A percentile compares a stretch with the other conserved stretches of the same genome.
Evolutionary conservation across 257 asterid genomes (phyloP).

Genomic region (Rubia yunnanensis): DNA sequence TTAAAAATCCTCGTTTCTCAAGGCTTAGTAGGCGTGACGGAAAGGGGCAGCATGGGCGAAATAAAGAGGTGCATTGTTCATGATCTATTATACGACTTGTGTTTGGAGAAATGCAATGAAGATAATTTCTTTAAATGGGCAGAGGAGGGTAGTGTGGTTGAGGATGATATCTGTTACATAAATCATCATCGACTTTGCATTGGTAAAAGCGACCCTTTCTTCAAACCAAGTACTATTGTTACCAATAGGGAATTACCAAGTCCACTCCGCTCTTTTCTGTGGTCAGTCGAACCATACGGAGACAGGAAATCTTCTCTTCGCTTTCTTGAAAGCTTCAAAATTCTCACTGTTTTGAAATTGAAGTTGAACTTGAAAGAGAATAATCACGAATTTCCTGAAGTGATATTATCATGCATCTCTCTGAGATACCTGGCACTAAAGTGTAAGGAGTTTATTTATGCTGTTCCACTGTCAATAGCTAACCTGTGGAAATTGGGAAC

Average conservation of each 20-base stretch:
- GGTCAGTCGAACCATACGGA: too few relatives aligned
- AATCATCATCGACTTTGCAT: not conserved
- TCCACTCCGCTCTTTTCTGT: not conserved
- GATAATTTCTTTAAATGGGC: not conserved
- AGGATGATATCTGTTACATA: too few relatives aligned
- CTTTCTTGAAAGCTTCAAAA: not conserved
- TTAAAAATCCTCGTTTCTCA: not conserved
- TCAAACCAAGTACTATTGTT: not conserved
- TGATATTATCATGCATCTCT: not conserved
- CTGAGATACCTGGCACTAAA: not conserved
- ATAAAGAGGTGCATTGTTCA: too few relatives aligned
- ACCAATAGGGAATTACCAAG: not conserved
- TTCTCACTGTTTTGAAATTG: not conserved
- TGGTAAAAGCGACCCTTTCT: not conserved
- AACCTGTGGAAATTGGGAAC: not conserved
- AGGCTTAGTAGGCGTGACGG: too few relatives aligned
- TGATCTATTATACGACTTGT: not conserved
- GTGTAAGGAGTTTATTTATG: not conserved
- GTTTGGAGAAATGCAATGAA: not conserved
- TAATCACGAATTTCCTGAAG: not conserved
- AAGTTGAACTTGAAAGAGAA: not conserved
- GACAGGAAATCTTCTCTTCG: not conserved
- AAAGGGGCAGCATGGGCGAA: too few relatives aligned
- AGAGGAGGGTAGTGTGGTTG: not conserved
- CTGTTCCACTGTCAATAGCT: not conserved